phyloP scores from a whole-genome alignment of 176 grass and related monocot species.

The Leersia perrieri region DNA sequence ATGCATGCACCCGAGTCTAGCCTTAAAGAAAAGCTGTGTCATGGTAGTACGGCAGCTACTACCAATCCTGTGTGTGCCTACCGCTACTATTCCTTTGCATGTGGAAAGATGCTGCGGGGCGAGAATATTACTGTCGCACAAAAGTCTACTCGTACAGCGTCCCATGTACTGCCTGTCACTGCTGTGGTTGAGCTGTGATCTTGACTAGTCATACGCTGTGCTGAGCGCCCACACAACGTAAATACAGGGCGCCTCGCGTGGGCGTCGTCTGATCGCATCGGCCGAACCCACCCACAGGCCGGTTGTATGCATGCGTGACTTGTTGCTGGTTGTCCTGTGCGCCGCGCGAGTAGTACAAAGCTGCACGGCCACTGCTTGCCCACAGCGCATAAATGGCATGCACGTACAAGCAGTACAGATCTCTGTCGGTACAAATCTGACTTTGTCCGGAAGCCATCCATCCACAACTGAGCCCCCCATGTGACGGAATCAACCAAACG shows the following conservation, averaged over 20 bases:
- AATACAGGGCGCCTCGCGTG: not conserved
- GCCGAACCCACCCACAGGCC: not conserved
- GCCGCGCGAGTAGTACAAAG: too few relatives aligned
- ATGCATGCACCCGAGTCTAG: not conserved
- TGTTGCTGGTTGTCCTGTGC: not conserved
- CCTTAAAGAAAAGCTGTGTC: not conserved
- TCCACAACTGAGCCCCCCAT: not conserved
- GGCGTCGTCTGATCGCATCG: not conserved
- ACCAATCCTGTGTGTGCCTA: not conserved
- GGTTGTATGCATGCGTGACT: not conserved
- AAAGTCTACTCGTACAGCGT: not conserved
- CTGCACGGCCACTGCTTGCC: not conserved
- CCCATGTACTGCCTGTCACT: too few relatives aligned
- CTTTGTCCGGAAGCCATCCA: not conserved
- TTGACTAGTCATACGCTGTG: not conserved
- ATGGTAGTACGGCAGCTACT: too few relatives aligned
- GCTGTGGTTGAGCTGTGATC: not conserved
- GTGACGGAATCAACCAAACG: not conserved
- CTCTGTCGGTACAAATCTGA: conserved; percentile 25
- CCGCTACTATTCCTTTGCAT: too few relatives aligned
- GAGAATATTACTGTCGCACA: not conserved
- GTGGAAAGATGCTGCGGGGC: not conserved
- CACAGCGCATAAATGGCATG: conserved; percentile 22
- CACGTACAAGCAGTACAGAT: conserved; percentile 20
- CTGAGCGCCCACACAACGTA: not conserved